Base-by-base conservation (phyloP, 345 rosid species). In the Cardamine occulta region DNA sequence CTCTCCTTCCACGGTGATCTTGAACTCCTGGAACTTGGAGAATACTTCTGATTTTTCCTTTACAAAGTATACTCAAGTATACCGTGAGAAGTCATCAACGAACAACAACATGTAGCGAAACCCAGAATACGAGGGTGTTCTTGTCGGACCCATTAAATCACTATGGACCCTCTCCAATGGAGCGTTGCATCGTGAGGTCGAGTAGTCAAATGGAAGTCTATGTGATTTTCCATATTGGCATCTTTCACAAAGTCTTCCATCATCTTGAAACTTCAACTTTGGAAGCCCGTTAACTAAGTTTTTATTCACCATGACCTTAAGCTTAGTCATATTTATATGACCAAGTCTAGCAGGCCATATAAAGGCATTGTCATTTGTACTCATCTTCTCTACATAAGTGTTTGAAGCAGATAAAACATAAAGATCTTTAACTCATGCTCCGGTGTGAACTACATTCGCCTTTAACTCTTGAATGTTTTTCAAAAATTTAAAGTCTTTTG, bases 181-280 rank as follows among this genome's bases (percentile, higher is more conserved):
- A 66, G 1, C 45, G 2, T 4, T 42, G 17, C 26, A 65, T 24
- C 66, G 4, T 4, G 79, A 62, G 0, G 14, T 7, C 0, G 75
- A 81, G 6, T 23, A 31, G 7, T 53, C 63, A 64, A 81, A 77
- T 57, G 44, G 44, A 39, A 81, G 72, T 1, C 35, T 53, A 53
- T 53, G 35, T 34, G 72, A 35, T 1, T 53, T 68, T 35, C 35
- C 49, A 53, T 73, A 74, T 12, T 39, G 14, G 3, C 44, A 39
- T 11, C 44, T 15, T 39, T 37, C 42, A 37, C 24, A 23, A 23
- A 23, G 24, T 23, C 24, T 23, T 23, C 24, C 24, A 23, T 23
- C 24, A 23, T 37, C 42, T 37, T 37, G 42, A 37, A 7, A 48
- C 17, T 62, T 48, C 12, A 75, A 49, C n/a, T n/a, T n/a, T n/a